Evolutionary conservation across 2,329 filamentous ascomycete genomes (phyloP), one percentile per base, ranked within the genome.

Genomic region (Pestalotiopsis fici): DNA sequence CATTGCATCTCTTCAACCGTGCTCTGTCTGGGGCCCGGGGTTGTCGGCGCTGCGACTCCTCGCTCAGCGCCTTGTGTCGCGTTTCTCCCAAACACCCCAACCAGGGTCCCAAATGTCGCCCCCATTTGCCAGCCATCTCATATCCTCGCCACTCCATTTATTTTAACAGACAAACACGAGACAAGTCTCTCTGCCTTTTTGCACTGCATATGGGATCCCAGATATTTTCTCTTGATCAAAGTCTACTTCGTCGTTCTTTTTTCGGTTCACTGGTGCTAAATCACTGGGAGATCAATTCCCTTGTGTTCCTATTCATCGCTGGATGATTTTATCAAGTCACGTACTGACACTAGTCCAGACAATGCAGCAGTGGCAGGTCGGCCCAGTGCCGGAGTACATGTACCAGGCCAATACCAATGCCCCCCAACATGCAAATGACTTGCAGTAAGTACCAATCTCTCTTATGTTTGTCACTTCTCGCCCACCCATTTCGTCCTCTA

Each of bases 361-460:
- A 80, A 88, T 88, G 86, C 84, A 88, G 82, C 85, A 87, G 80
- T 88, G 86, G 86, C 85, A 87, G 79, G 84, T 88, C 78, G 85
- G 86, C 80, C 85, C 86, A 73, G 83, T 88, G 80, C 86, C 86
- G 81, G 85, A 87, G 79, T 87, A 87, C 81, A 83, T 87, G 74
- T 87, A 86, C 80, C 80, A 21, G 43, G 43, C 83, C 77, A 77
- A 76, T 76, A 55, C 39, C 37, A 85, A 83, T 78, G 81, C 84
- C 79, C 81, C 84, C 74, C 85, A 86, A 74, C 84, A 85, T 75
- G 81, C 83, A 72, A 85, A 83, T 80, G 85, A 87, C 71, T 85
- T 87, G 78, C 85, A 87, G 86, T 88, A 82, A 88, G 86, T 88
- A 82, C 77, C 76, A 76, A 68, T 77, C 71, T 71, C 70, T 67